Conservation (phyloP, 2,329 filamentous ascomycete species). For the Beauveria asiatica region DNA sequence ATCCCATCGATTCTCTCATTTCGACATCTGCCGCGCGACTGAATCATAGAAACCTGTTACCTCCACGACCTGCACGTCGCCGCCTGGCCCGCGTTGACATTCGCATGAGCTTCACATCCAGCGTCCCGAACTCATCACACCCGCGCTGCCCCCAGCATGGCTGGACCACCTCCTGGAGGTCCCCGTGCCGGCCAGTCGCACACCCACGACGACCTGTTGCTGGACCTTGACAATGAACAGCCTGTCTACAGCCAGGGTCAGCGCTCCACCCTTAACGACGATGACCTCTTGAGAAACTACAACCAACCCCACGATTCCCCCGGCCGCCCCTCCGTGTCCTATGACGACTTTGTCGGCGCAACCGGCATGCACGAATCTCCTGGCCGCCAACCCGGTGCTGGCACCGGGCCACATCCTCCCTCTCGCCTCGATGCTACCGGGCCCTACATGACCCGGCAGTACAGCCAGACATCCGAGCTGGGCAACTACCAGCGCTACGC, state of each 20-base stretch:
- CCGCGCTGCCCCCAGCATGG: constrained; percentile 45
- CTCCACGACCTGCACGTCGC: background rate
- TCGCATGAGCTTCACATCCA: constrained; percentile 17
- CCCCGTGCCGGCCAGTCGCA: constrained; percentile 41
- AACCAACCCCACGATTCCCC: constrained; percentile 59
- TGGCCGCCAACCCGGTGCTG: constrained; percentile 8
- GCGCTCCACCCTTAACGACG: constrained; percentile 70
- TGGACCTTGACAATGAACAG: constrained; percentile 65
- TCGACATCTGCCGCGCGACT: background rate
- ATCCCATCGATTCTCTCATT: background rate
- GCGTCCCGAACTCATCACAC: constrained; percentile 22
- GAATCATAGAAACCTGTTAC: background rate
- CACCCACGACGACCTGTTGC: constrained; percentile 51
- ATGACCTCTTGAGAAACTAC: constrained; percentile 69
- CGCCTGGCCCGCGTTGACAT: background rate
- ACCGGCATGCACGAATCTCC: constrained; percentile 24
- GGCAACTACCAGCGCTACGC: constrained; percentile 89
- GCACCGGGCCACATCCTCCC: background rate
- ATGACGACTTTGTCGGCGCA: constrained; percentile 86
- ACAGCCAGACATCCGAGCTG: constrained; percentile 71
- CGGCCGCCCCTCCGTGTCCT: constrained; percentile 76
- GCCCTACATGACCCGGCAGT: constrained; percentile 44
- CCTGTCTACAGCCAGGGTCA: constrained; percentile 68
- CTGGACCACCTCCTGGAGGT: constrained; percentile 44
- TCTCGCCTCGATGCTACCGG: constrained; percentile 14